Conservation (phyloP, 768 basidiomycete species). For the Leccinum arenicola region DNA sequence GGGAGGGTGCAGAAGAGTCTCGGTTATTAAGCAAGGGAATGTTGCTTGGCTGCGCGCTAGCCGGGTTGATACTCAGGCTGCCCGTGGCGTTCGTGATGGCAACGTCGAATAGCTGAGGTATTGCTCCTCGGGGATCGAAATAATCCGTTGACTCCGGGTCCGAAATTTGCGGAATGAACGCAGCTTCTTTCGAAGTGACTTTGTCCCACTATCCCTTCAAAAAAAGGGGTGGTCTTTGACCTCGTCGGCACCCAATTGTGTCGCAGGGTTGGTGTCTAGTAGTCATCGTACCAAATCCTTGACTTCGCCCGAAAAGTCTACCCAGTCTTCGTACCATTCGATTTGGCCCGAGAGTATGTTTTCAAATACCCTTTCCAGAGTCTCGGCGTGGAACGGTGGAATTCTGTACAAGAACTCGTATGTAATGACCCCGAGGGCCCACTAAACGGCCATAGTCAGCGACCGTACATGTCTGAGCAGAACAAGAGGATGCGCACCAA, state of each 20-base stretch:
- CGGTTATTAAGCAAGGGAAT: constrained; percentile 35
- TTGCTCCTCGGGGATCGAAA: constrained; percentile 94
- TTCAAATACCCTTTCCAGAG: constrained; percentile 96
- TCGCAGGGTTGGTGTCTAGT: constrained; percentile 73
- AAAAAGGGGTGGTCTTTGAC: constrained; percentile 89
- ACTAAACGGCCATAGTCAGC: constrained; percentile 48
- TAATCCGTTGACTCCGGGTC: constrained; percentile 99
- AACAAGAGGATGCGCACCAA: constrained; percentile 58
- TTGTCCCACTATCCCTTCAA: constrained; percentile 92
- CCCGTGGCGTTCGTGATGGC: constrained; percentile 52
- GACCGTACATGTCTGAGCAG: constrained; percentile 3
- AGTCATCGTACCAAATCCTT: constrained; percentile 88
- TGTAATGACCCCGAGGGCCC: constrained; percentile 97
- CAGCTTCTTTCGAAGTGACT: constrained; percentile 83
- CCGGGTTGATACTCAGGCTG: constrained; percentile 32
- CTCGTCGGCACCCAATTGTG: constrained; percentile 84
- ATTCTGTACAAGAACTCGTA: constrained; percentile 98
- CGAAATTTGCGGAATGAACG: constrained; percentile 91
- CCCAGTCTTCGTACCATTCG: constrained; percentile 94
- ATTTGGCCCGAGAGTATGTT: constrained; percentile 94
- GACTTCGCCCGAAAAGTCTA: constrained; percentile 84
- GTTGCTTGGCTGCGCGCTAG: constrained; percentile 13
- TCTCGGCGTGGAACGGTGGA: constrained; percentile 97
- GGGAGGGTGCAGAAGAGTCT: constrained; percentile 43
- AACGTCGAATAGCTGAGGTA: constrained; percentile 82